Evolutionary conservation across 148 eudicot genomes (phyloP), one percentile per base, ranked within the genome.

Genomic region (Rhododendron ovatum): DNA sequence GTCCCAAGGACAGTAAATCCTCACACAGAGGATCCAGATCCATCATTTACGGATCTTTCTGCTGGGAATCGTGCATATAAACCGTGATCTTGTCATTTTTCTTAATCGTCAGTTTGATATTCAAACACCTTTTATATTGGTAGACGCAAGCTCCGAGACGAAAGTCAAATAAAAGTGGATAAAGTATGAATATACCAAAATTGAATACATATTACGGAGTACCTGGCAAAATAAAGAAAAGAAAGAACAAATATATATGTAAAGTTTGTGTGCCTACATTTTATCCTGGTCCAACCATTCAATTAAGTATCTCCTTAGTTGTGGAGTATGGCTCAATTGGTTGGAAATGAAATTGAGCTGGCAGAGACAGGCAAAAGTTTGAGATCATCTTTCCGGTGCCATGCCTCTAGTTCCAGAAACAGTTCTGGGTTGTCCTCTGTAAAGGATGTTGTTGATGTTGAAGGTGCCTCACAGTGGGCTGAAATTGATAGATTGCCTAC

Each of bases 401-500:
- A 50, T 5, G 75, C 88, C 35, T 85, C 91, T 73, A 91, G 92
- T 90, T 87, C 88, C 50, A 83, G 88, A 80, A 84, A 85, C 83
- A 88, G 63, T 87, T 86, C 90, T 12, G 83, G 85, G 82, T 30
- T 30, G 30, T 30, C 30, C 30, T 30, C 30, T 30, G 30, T 30
- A 30, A 30, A 30, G 30, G 30, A 30, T 30, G 30, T 30, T 30
- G 7, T 75, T 20, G 92, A 92, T 77, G 91, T 89, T 47, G 95
- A 94, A 53, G 6, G 35, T 80, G 35, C 83, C 51, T 82, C 87
- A 39, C 83, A 90, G 65, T 92, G 95, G 98, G 91, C 91, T 82
- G 93, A 86, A 82, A 86, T 94, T 41, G 92, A 94, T 82, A 90
- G 98, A 88, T 87, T 93, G 85, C 98, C 98, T 10, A 93, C 96